These are phyloP conservation scores for Umbelopsis ramanniana DNA, from an alignment of 192 early-diverging fungal species.

Conservation along the genomic window DNA sequence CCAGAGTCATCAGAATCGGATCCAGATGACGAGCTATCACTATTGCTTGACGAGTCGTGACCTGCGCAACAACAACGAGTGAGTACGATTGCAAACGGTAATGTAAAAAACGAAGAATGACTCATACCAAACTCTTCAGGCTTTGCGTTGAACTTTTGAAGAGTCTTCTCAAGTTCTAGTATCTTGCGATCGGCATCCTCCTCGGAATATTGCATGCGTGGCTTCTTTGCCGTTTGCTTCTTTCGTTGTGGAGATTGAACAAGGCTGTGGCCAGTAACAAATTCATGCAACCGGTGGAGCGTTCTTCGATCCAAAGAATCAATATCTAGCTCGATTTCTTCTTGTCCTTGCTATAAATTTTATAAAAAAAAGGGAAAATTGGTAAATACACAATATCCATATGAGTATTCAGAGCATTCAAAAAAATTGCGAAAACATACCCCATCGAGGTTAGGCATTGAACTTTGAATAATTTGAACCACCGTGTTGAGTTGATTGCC, in stretches of 20 bases:
- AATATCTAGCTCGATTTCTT: slow-evolving; percentile 97
- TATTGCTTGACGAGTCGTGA: slow-evolving; percentile 53
- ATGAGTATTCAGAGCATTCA: neutral
- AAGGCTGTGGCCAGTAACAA: slow-evolving; percentile 65
- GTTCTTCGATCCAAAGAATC: slow-evolving; percentile 84
- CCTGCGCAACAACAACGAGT: slow-evolving; percentile 1
- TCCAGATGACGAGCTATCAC: slow-evolving; percentile 58
- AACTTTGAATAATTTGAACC: slow-evolving; percentile 73
- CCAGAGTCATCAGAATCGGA: slow-evolving; percentile 88
- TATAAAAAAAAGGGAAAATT: neutral
- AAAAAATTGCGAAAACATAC: slow-evolving; percentile 24
- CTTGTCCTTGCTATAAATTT: slow-evolving; percentile 55
- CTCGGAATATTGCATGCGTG: slow-evolving; percentile 45
- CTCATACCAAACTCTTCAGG: slow-evolving; percentile 43
- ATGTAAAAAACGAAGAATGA: neutral
- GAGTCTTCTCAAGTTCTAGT: slow-evolving; percentile 44
- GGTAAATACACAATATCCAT: neutral
- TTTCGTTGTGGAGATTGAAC: slow-evolving; percentile 44
- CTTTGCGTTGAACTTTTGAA: slow-evolving; percentile 57
- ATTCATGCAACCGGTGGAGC: slow-evolving; percentile 84
- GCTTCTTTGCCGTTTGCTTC: slow-evolving; percentile 50
- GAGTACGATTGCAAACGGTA: slow-evolving; percentile 1
- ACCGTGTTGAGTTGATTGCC: slow-evolving; percentile 70
- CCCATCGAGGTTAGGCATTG: slow-evolving; percentile 63
- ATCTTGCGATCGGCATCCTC: slow-evolving; percentile 55